Conservation (phyloP, 108 stramenopile species). For the Skeletonema potamos region DNA sequence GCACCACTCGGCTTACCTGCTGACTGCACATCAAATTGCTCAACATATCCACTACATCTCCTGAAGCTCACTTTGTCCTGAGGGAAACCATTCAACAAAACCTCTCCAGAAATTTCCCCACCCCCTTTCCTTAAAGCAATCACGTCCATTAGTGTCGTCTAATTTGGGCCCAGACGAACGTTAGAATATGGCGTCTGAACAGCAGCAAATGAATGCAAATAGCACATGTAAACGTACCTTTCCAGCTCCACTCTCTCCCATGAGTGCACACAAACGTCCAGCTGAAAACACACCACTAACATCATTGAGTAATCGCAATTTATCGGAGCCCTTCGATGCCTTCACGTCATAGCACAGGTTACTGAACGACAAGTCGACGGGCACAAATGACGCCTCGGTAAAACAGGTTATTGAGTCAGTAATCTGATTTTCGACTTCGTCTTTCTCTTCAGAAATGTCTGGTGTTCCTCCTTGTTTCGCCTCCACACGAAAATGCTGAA, state of each 20-base stretch:
- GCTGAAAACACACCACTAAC: conserved; percentile 32
- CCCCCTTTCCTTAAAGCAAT: conserved; percentile 43
- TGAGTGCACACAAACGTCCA: conserved; percentile 39
- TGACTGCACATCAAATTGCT: conserved; percentile 78
- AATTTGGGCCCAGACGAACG: background rate
- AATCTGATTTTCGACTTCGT: conserved; percentile 4
- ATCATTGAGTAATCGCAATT: conserved; percentile 27
- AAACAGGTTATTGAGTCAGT: background rate
- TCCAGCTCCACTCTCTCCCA: background rate
- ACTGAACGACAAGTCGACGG: conserved; percentile 36
- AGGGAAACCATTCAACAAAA: conserved; percentile 47
- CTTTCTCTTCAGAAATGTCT: conserved; percentile 3
- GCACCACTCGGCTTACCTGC: too few species aligned
- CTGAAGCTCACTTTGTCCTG: conserved; percentile 41
- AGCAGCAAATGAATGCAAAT: background rate
- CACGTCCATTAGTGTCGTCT: conserved; percentile 46
- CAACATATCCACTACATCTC: conserved; percentile 69
- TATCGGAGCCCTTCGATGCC: conserved; percentile 23
- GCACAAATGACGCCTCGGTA: conserved; percentile 21
- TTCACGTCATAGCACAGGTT: conserved; percentile 38
- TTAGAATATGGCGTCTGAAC: background rate
- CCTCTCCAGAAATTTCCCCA: conserved; percentile 53
- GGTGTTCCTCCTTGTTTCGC: conserved; percentile 14
- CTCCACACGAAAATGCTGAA: conserved; percentile 38
- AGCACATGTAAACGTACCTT: background rate